Base-by-base conservation (phyloP, 192 early-diverging fungal genomes). In the Rhizophagus clarus region DNA sequence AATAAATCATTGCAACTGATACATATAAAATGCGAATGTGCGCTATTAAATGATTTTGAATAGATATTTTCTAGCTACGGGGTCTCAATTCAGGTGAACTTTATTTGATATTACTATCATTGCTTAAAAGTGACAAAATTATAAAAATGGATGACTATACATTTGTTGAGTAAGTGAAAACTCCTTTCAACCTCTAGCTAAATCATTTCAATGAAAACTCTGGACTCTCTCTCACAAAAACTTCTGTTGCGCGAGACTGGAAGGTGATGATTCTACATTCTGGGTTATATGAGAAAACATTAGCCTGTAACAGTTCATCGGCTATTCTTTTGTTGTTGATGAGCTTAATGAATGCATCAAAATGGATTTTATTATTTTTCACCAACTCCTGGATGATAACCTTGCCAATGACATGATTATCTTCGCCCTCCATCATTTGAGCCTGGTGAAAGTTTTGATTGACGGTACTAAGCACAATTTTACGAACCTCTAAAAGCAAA, bases 281-380 rank as follows among this genome's bases (percentile, higher is more conserved):
- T 0, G 63, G 40, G 61, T 79, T 79, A 67, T 79, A 79, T 64
- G 77, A 79, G 66, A 69, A 79, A 51, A 79, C 77, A 70, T 69
- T 79, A 0, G 26, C 31, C 37, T 70, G 77, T 70, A 79, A 24
- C 64, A 79, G 60, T 70, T 72, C 62, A 67, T 79, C 47, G 12
- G 77, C 77, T 17, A 79, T 56, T 51, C 70, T 0, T 28, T 79
- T 2, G 26, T 70, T 51, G 17, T 61, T 61, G 42, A 79, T 17
- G 42, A 79, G 40, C 22, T 69, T 4, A 66, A 51, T 51, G 64
- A 68, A 79, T 31, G 28, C 22, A 51, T 45, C 15, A 40, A 68
- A 32, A 68, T 20, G 0, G 28, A 32, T 70, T 79, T 31, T 73
- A 51, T 64, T n/a, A 51, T 79, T 64, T 70, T 68, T 22, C 15